Evolutionary conservation across 2,329 filamentous ascomycete species (phyloP).

Genomic region (Thelonectria blattea): DNA sequence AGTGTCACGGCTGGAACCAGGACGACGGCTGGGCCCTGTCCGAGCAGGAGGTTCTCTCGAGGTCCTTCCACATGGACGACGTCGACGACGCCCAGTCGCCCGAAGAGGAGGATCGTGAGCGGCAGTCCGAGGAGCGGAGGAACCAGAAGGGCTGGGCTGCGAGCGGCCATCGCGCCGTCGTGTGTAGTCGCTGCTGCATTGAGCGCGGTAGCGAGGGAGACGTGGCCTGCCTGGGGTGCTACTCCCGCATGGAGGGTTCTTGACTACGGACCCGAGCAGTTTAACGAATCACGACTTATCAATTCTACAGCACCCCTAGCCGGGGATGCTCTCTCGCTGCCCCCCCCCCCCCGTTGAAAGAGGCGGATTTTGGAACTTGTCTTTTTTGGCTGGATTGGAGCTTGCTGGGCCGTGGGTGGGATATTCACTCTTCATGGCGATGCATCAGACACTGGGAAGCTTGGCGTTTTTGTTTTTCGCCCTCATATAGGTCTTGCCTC

Average conservation of each 20-base stretch:
- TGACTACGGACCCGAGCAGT: slow-evolving; percentile 11
- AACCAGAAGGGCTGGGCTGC: slow-evolving; percentile 45
- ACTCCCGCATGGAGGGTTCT: slow-evolving; percentile 51
- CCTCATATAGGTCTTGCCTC: slow-evolving; percentile 15
- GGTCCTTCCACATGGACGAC: slow-evolving; percentile 59
- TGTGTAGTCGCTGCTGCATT: slow-evolving; percentile 73
- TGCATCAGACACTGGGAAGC: slow-evolving; percentile 21
- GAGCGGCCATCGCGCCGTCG: slow-evolving; percentile 56
- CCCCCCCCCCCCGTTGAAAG: slow-evolving; percentile 9
- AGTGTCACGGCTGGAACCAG: slow-evolving; percentile 60
- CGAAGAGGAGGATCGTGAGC: slow-evolving; percentile 8
- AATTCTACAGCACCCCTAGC: slow-evolving; percentile 19
- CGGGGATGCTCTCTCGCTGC: slow-evolving; percentile 3
- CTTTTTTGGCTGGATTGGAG: slow-evolving; percentile 1
- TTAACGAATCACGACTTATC: slow-evolving; percentile 19
- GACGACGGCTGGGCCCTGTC: slow-evolving; percentile 34
- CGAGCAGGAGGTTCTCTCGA: slow-evolving; percentile 47
- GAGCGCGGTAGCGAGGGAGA: slow-evolving; percentile 70
- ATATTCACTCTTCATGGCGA: slow-evolving; percentile 15
- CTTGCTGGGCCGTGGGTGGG: background rate
- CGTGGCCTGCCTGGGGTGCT: slow-evolving; percentile 69
- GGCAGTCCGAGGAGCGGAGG: slow-evolving; percentile 13
- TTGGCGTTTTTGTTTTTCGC: slow-evolving; percentile 28
- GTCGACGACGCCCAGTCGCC: slow-evolving; percentile 43
- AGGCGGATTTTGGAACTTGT: background rate